Percentiles rank a stretch among this genome's conserved stretches.
phyloP scores from a whole-genome alignment of 2,329 filamentous ascomycete genomes.

The Xylariaceae sp. region DNA sequence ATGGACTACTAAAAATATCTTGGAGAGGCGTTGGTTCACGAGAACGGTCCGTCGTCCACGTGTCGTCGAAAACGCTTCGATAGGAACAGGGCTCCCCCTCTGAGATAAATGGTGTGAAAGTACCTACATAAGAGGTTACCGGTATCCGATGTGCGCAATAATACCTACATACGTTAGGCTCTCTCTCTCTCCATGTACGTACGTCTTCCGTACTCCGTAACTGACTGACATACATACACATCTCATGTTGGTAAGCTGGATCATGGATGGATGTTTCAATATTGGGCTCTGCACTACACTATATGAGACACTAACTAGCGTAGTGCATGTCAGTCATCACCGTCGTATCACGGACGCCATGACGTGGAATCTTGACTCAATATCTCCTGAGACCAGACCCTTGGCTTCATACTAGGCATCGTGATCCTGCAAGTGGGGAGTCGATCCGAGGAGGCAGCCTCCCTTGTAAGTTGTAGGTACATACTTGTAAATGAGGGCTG shows the following conservation, averaged over 20 bases:
- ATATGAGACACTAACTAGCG: not conserved
- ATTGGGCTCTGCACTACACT: not conserved
- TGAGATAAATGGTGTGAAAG: not conserved
- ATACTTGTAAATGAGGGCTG: too few relatives aligned
- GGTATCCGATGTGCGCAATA: not conserved
- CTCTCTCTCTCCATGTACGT: not conserved
- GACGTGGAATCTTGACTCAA: not conserved
- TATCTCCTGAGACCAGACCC: not conserved
- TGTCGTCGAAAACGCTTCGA: conserved; percentile 14
- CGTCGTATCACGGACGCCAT: not conserved
- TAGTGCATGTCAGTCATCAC: not conserved
- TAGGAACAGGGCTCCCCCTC: not conserved
- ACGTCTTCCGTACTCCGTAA: not conserved
- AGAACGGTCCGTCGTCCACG: conserved; percentile 14
- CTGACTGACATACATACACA: too few relatives aligned
- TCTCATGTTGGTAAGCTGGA: too few relatives aligned
- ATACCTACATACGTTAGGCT: not conserved
- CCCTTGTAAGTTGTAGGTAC: too few relatives aligned
- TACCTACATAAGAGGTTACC: not conserved
- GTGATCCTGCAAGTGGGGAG: too few relatives aligned
- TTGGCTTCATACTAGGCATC: not conserved
- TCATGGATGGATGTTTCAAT: not conserved
- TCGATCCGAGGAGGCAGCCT: too few relatives aligned
- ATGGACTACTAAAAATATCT: conserved; percentile 17
- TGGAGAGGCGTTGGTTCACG: conserved; percentile 15